Evolutionary conservation across 2,329 filamentous ascomycete species (phyloP).

Genomic region (Teratosphaeria gauchensis): DNA sequence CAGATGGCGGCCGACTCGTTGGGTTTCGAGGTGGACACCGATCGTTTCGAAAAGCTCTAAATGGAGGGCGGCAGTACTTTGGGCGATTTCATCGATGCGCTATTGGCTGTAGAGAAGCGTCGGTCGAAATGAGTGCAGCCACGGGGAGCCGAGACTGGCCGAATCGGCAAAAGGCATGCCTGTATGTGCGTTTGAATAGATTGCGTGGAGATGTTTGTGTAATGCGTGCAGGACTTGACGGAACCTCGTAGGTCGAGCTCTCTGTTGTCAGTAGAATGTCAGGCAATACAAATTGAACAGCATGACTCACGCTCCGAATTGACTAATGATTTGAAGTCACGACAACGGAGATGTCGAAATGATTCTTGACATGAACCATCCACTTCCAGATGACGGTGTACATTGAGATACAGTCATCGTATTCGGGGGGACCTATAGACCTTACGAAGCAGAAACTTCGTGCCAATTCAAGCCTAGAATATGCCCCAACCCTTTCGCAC

Average conservation of each 20-base stretch:
- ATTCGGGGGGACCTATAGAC: background rate
- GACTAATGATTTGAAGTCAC: no score
- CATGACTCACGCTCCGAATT: no score
- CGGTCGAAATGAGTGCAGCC: background rate
- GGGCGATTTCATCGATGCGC: background rate
- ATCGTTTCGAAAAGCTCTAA: background rate
- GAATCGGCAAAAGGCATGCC: background rate
- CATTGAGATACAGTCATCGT: background rate
- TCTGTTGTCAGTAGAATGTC: no score
- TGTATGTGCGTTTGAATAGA: background rate
- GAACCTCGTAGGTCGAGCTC: no score
- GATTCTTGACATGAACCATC: no score
- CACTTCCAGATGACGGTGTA: no score
- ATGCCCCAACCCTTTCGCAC: background rate
- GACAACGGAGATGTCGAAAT: no score
- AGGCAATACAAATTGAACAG: no score
- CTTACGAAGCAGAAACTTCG: background rate
- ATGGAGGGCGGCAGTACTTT: background rate
- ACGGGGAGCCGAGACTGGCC: background rate
- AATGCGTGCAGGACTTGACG: no score
- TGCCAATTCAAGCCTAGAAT: background rate
- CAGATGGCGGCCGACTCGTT: background rate
- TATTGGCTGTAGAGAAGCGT: background rate
- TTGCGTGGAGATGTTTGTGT: no score
- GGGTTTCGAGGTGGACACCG: background rate